phyloP scores from a whole-genome alignment of 371 early-diverging fungal genomes.

The Mycotypha africana region DNA sequence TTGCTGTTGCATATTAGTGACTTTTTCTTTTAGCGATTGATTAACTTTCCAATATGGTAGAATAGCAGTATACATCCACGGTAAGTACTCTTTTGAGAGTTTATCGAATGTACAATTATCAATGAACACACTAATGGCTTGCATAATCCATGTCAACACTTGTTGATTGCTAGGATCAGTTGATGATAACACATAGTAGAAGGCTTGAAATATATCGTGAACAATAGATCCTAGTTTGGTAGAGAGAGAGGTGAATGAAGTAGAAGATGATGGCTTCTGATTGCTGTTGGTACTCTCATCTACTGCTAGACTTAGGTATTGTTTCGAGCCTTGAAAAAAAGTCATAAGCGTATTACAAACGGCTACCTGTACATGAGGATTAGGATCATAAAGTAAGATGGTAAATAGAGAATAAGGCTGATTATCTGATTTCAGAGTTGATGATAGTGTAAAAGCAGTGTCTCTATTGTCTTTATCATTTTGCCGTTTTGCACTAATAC shows the following conservation, averaged over 20 bases:
- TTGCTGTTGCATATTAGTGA: too few relatives aligned
- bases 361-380: slow-evolving; percentile 41
- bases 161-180: slow-evolving; percentile 18
- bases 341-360: slow-evolving; percentile 50
- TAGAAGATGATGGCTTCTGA: not conserved
- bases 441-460: too few relatives aligned
- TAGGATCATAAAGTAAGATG: slow-evolving; percentile 38
- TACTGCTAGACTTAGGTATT: slow-evolving; percentile 57
- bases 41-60: slow-evolving; percentile 20
- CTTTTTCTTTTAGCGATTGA: too few relatives aligned
- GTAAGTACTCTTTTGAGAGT: slow-evolving; percentile 29
- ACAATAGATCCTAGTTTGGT: slow-evolving; percentile 36
- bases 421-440: slow-evolving; percentile 26
- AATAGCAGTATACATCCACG: slow-evolving; percentile 22
- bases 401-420: slow-evolving; percentile 43
- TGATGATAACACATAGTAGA: slow-evolving; percentile 27
- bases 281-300: slow-evolving; percentile 32
- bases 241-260: slow-evolving; percentile 45
- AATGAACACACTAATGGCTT: slow-evolving; percentile 29
- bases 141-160: slow-evolving; percentile 27
- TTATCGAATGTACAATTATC: slow-evolving; percentile 45
- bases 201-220: slow-evolving; percentile 38
- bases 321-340: slow-evolving; percentile 54
- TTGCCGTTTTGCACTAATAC: not conserved
- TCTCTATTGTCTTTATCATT: too few relatives aligned